phyloP scores from a whole-genome alignment of 2,329 filamentous ascomycete genomes.

The Fusarium napiforme region DNA sequence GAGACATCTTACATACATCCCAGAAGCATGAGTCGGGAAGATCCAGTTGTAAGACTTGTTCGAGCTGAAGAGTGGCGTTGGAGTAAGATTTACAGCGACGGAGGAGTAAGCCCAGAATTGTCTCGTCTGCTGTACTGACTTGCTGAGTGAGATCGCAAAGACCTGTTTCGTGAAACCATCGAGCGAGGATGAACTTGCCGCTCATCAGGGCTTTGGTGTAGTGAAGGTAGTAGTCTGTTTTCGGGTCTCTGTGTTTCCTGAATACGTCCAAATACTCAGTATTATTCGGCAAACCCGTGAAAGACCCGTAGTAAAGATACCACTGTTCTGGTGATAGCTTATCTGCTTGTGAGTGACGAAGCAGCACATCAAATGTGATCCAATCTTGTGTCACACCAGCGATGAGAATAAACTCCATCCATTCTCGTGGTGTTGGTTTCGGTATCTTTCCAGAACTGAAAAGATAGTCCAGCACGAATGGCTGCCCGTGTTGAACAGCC shows the following conservation, averaged over 20 bases:
- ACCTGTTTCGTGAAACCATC: neutral
- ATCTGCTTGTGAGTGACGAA: neutral
- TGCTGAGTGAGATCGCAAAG: rapidly evolving
- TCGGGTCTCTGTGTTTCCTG: rapidly evolving
- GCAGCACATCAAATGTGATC: neutral
- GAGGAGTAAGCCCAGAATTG: neutral
- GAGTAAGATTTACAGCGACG: neutral
- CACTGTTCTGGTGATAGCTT: rapidly evolving
- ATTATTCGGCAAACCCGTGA: rapidly evolving
- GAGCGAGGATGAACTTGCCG: neutral
- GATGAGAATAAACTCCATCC: neutral
- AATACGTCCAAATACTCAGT: neutral
- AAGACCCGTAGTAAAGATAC: neutral
- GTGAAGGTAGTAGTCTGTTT: neutral
- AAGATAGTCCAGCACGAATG: neutral
- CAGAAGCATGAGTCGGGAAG: neutral
- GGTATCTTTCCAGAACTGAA: neutral
- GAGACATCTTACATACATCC: neutral
- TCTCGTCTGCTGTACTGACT: neutral
- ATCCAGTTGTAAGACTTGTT: neutral
- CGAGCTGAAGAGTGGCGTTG: neutral
- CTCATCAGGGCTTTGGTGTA: neutral
- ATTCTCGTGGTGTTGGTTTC: neutral
- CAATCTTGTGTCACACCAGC: neutral
- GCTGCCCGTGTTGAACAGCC: neutral